Conservation (phyloP, 306 rosid species). For the Leucaena leucocephala region DNA sequence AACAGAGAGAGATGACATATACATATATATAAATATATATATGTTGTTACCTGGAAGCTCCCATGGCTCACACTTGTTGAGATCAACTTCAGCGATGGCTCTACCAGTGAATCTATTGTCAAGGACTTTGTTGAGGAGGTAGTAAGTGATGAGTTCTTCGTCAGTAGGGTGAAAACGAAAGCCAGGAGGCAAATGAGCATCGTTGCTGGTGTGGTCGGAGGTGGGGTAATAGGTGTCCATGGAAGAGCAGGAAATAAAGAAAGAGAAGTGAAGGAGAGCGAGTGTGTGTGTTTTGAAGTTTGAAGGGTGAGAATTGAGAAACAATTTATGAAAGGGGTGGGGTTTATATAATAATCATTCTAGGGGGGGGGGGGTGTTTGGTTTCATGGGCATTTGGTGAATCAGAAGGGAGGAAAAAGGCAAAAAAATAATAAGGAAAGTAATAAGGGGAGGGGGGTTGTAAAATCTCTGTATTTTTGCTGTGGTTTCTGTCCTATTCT, state of each 20-base stretch:
- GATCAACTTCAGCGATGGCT: constrained; percentile 91
- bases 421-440: constrained; percentile 47
- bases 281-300: too few species aligned
- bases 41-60: constrained; percentile 72
- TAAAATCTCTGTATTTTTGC: constrained; percentile 46
- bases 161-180: constrained; percentile 97
- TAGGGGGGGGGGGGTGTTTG: background rate
- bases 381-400: constrained; percentile 60
- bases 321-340: too few species aligned
- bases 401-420: constrained; percentile 43
- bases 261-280: too few species aligned
- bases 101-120: constrained; percentile 65
- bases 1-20: background rate
- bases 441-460: constrained; percentile 29
- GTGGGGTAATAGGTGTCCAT: constrained; percentile 42
- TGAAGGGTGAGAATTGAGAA: too few species aligned
- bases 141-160: constrained; percentile 88
- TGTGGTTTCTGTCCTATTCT: constrained; percentile 50
- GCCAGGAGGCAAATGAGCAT: constrained; percentile 81
- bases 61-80: constrained; percentile 98
- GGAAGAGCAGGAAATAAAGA: too few species aligned
- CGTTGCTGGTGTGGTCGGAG: constrained; percentile 25
- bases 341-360: too few species aligned
- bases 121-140: constrained; percentile 85
- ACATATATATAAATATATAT: too few species aligned